phyloP scores from a whole-genome alignment of 75 land plant genomes.

The Sequoiadendron giganteum region DNA sequence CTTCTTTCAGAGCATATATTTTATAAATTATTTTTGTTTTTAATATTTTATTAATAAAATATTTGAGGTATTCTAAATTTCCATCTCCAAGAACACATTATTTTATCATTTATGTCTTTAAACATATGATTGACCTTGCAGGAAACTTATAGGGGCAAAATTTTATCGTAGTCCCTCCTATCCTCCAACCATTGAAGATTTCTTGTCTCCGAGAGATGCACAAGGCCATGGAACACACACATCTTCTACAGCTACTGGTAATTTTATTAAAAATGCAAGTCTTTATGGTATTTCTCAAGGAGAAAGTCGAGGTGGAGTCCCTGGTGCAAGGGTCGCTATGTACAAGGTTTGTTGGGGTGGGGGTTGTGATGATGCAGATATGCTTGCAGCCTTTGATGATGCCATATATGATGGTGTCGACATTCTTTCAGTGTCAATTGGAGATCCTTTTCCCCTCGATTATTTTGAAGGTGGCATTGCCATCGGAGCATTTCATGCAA shows the following conservation, averaged over 20 bases:
- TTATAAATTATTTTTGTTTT: no score
- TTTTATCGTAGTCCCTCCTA: not conserved
- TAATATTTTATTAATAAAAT: no score
- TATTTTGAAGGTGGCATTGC: conserved; percentile 42
- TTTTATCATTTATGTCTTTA: no score
- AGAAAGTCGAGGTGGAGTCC: conserved; percentile 61
- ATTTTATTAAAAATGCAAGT: conserved; percentile 38
- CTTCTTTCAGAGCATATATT: no score
- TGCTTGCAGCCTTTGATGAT: conserved; percentile 66
- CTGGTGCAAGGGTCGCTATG: conserved; percentile 72
- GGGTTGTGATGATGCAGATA: conserved; percentile 72
- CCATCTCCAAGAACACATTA: no score
- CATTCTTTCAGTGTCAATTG: conserved; percentile 63
- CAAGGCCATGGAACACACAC: conserved; percentile 43
- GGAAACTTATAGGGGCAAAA: conserved; percentile 25
- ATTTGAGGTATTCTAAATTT: no score
- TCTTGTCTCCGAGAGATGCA: not conserved
- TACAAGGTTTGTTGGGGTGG: conserved; percentile 86
- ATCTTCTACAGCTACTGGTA: conserved; percentile 18
- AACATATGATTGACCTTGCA: not conserved
- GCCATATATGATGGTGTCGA: conserved; percentile 72
- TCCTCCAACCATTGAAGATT: not conserved
- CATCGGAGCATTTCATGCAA: conserved; percentile 39
- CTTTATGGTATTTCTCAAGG: conserved; percentile 65
- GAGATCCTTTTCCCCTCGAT: conserved; percentile 32